Conservation (phyloP, 2,329 filamentous ascomycete genomes). For the Lasiodiplodia sp. region DNA sequence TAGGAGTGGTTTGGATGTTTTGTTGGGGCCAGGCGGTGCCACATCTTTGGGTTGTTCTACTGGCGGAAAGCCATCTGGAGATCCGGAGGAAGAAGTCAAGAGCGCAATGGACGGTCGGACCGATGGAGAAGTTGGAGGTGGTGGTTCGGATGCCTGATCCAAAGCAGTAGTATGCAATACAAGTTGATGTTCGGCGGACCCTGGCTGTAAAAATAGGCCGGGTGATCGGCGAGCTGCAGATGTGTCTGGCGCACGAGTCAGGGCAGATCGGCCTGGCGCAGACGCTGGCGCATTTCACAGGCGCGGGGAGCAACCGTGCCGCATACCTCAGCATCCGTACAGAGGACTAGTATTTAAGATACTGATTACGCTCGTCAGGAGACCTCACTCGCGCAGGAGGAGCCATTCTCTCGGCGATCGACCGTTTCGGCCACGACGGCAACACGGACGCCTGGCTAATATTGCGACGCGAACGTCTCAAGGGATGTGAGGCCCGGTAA, state of each 20-base stretch:
- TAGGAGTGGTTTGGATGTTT: conserved; percentile 68
- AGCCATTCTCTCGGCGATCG: neutral
- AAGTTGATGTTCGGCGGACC: neutral
- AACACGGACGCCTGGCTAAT: conserved; percentile 21
- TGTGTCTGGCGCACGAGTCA: conserved; percentile 14
- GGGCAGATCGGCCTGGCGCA: neutral
- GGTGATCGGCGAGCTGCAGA: conserved; percentile 5
- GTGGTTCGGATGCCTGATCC: conserved; percentile 60
- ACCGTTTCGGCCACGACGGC: conserved; percentile 19
- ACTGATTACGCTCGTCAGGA: neutral
- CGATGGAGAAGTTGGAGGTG: conserved; percentile 58
- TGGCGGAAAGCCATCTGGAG: conserved; percentile 22
- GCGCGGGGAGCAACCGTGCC: neutral
- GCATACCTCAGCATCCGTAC: conserved; percentile 5
- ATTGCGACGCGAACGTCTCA: conserved; percentile 20
- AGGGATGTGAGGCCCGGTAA: conserved; percentile 17
- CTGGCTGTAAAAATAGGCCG: conserved; percentile 11
- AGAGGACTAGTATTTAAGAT: neutral
- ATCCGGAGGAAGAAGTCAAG: conserved; percentile 15
- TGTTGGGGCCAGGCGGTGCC: conserved; percentile 79
- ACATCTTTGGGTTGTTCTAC: conserved; percentile 66
- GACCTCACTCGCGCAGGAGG: neutral
- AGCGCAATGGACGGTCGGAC: conserved; percentile 20
- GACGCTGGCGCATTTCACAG: neutral
- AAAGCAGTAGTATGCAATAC: neutral